Percentiles rank a stretch among this genome's conserved stretches.
These are phyloP conservation scores for Hexamita inflata DNA, from an alignment of 208 protist genomes.

Conservation along the genomic window DNA sequence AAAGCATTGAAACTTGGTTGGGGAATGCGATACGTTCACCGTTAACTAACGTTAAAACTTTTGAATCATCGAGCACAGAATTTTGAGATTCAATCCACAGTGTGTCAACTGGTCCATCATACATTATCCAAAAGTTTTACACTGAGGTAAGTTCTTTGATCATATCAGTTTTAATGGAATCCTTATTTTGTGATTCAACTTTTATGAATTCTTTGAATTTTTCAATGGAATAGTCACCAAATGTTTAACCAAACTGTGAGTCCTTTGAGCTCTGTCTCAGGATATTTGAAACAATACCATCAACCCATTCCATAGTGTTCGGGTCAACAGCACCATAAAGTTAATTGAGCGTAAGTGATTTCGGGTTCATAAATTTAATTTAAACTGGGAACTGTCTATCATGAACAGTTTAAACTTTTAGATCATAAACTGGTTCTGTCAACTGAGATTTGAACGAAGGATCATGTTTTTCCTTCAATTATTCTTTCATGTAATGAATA, in stretches of 20 bases:
- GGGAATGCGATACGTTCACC: conserved; percentile 88
- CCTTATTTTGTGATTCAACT: no score
- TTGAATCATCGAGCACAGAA: conserved; percentile 97
- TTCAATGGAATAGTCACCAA: no score
- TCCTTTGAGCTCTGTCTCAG: conserved; percentile 77
- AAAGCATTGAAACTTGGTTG: conserved; percentile 78
- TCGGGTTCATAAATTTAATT: conserved; percentile 20
- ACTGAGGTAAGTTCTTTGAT: no score
- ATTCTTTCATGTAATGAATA: conserved; percentile 12
- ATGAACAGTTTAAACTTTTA: background rate
- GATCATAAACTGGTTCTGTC: conserved; percentile 12
- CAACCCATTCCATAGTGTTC: conserved; percentile 78
- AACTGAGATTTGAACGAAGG: background rate
- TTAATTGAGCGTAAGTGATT: conserved; percentile 7
- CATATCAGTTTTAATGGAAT: no score
- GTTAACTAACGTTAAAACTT: conserved; percentile 91
- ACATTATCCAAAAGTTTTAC: no score
- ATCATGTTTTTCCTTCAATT: background rate
- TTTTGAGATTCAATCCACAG: conserved; percentile 98
- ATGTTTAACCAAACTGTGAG: no score
- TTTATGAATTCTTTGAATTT: no score
- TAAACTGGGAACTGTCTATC: background rate
- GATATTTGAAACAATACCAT: conserved; percentile 79
- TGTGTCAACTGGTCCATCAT: conserved; percentile 92
- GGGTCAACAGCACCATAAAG: conserved; percentile 22